A percentile compares a stretch with the other conserved stretches of the same genome.
Evolutionary conservation across 768 basidiomycete species (phyloP).

Genomic region (Russula dissimulans): DNA sequence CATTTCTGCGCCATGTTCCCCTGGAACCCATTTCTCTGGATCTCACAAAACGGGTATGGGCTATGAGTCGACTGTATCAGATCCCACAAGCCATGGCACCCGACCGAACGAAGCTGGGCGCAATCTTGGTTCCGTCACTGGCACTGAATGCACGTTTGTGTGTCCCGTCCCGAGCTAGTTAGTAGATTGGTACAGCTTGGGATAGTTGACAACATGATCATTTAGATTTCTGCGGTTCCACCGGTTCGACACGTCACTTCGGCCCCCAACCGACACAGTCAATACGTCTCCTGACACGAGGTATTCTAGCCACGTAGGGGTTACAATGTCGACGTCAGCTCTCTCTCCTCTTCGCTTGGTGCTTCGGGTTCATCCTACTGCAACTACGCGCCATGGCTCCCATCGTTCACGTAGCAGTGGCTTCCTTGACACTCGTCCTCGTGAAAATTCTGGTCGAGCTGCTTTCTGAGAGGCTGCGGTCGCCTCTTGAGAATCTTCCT

Average conservation of each 20-base stretch:
- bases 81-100: no score
- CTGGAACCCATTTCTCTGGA: no score
- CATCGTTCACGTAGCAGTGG: constrained; percentile 2
- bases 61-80: no score
- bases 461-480: background rate
- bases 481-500: constrained; percentile 9
- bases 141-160: no score
- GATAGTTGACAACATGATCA: background rate
- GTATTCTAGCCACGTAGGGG: background rate
- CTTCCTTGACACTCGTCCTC: constrained; percentile 1
- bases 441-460: constrained; percentile 5
- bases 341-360: background rate
- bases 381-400: background rate
- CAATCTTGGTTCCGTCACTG: no score
- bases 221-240: background rate
- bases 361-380: background rate
- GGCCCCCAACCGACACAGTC: background rate
- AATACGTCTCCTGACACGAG: background rate
- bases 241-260: background rate
- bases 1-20: no score
- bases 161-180: background rate
- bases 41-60: no score
- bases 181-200: no score
- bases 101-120: no score
- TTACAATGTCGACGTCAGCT: background rate